Evolutionary conservation across 768 basidiomycete genomes (phyloP).

Genomic region (Imleria badia): DNA sequence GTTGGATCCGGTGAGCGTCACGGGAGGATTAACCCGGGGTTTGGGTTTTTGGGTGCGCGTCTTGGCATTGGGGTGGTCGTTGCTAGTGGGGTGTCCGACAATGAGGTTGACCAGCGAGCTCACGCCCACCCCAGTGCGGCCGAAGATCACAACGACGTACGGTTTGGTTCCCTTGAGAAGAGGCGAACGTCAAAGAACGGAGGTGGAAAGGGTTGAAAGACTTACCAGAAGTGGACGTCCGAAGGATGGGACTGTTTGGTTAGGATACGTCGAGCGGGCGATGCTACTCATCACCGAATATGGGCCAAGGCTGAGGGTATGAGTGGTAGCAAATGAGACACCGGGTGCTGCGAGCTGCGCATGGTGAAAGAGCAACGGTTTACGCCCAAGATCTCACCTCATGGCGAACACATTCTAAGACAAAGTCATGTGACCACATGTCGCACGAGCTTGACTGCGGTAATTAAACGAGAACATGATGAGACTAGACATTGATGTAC

Average conservation of each 20-base stretch:
- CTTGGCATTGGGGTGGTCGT: conserved; percentile 11
- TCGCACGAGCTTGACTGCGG: neutral
- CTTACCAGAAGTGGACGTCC: conserved; percentile 3
- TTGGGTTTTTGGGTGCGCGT: neutral
- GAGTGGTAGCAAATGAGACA: neutral
- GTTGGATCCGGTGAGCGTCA: neutral
- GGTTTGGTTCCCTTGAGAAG: conserved; percentile 2
- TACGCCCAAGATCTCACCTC: conserved; percentile 10
- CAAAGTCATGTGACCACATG: conserved; percentile 2
- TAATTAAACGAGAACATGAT: no score
- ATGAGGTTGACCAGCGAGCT: conserved; percentile 33
- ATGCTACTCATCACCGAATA: neutral
- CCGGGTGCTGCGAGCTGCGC: neutral
- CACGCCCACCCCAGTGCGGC: conserved; percentile 28
- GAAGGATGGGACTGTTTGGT: neutral
- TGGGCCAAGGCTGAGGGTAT: neutral
- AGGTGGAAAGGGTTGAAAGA: neutral
- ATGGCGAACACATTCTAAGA: no score
- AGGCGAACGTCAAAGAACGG: neutral
- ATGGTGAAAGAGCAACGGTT: neutral
- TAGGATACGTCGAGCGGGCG: neutral
- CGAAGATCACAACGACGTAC: conserved; percentile 29
- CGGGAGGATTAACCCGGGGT: neutral
- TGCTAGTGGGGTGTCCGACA: conserved; percentile 16
- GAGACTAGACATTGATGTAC: no score